phyloP scores from a whole-genome alignment of 2,329 filamentous ascomycete genomes.

The Ophiostoma pallidulum region DNA sequence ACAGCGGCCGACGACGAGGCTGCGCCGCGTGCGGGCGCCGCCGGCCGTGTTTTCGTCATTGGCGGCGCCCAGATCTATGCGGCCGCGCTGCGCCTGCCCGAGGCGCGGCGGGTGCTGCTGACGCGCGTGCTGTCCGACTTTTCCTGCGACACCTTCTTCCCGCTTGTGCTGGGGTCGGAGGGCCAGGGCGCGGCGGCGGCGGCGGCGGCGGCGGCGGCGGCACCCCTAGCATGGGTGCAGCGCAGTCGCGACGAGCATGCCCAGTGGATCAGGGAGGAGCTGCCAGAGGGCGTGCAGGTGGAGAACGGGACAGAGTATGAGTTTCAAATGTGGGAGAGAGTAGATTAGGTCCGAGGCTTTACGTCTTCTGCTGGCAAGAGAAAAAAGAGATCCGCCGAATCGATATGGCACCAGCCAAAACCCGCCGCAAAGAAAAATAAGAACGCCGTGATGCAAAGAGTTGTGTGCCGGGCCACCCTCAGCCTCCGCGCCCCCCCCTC shows the following conservation, averaged over 20 bases:
- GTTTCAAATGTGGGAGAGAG: slow-evolving; percentile 65
- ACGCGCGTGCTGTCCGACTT: slow-evolving; percentile 61
- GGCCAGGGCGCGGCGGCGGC: slow-evolving; percentile 14
- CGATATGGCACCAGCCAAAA: no score
- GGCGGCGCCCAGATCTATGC: slow-evolving; percentile 82
- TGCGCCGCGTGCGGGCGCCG: neutral
- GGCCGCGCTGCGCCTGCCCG: slow-evolving; percentile 51
- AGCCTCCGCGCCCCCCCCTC: no score
- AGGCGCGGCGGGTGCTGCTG: slow-evolving; percentile 55
- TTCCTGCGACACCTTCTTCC: slow-evolving; percentile 69
- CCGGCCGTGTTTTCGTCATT: slow-evolving; percentile 67
- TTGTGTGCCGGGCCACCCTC: no score
- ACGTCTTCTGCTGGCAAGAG: no score
- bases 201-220: neutral
- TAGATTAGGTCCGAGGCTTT: slow-evolving; percentile 15
- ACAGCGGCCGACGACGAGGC: neutral
- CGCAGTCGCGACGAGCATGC: slow-evolving; percentile 43
- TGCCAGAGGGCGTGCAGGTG: slow-evolving; percentile 45
- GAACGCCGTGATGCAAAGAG: neutral
- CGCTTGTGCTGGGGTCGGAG: slow-evolving; percentile 41
- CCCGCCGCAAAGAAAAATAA: neutral
- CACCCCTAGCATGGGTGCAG: slow-evolving; percentile 45
- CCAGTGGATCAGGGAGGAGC: slow-evolving; percentile 56
- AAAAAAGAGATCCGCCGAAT: no score
- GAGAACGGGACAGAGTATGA: slow-evolving; percentile 59